Conservation (phyloP, 495 filamentous ascomycete species). For the Podospora appendiculata region DNA sequence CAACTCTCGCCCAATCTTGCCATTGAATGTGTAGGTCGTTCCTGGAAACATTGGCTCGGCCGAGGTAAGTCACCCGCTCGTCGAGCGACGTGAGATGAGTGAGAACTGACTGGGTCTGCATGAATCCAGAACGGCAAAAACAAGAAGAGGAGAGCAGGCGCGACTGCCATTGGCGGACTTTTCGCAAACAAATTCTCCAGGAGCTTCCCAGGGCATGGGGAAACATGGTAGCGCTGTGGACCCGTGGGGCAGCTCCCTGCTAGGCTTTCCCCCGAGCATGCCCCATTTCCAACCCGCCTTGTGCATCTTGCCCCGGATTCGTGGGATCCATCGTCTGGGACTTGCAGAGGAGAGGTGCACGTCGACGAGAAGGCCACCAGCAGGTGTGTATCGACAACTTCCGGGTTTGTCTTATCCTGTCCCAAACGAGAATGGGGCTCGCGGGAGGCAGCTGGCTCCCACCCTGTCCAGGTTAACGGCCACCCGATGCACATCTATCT, state of each 20-base stretch:
- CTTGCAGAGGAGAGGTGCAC: neutral
- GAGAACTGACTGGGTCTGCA: neutral
- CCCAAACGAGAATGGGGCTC: neutral
- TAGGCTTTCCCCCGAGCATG: neutral
- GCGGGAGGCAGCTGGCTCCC: neutral
- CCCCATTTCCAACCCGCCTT: neutral
- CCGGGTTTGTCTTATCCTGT: neutral
- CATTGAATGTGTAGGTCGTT: neutral
- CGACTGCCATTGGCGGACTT: constrained; percentile 13
- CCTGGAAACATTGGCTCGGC: neutral
- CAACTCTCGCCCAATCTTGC: too few relatives aligned
- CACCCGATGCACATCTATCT: too few relatives aligned
- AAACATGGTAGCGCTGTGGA: neutral
- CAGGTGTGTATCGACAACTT: neutral
- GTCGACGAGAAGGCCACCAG: neutral
- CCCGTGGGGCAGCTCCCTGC: neutral
- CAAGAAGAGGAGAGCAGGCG: neutral
- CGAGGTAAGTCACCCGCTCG: neutral
- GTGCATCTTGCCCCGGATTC: neutral
- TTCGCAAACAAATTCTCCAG: constrained; percentile 8
- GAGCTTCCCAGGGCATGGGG: neutral
- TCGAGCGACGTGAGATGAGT: neutral
- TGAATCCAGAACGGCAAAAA: neutral
- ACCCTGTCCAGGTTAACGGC: too few relatives aligned
- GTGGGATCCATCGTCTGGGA: neutral